Evolutionary conservation across 768 basidiomycete genomes (phyloP).

Genomic region (Mycena amicta): DNA sequence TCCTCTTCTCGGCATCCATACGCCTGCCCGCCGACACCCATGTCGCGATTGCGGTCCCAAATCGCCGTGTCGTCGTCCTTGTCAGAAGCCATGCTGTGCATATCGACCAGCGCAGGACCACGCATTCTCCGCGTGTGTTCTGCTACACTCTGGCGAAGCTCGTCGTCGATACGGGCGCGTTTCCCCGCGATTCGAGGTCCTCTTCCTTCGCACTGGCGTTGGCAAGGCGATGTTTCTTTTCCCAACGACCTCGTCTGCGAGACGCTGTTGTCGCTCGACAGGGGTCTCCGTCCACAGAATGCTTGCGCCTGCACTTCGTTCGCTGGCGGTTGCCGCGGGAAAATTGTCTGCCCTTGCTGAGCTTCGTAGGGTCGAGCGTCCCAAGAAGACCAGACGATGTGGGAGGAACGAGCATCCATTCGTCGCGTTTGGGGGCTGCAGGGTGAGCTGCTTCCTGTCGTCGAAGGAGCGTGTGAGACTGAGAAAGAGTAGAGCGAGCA

Average conservation of each 20-base stretch:
- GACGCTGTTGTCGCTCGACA: conserved; percentile 83
- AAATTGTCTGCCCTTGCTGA: conserved; percentile 74
- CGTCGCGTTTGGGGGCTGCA: conserved; percentile 80
- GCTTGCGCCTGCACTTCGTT: conserved; percentile 43
- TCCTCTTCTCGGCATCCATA: conserved; percentile 86
- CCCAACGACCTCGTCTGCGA: conserved; percentile 90
- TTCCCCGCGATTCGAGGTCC: conserved; percentile 47
- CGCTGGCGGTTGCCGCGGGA: conserved; percentile 51
- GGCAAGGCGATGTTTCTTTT: conserved; percentile 75
- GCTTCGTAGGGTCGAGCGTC: conserved; percentile 83
- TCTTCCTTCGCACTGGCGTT: conserved; percentile 50
- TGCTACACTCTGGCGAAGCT: conserved; percentile 71
- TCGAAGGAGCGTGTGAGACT: background rate
- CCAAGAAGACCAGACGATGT: conserved; percentile 78
- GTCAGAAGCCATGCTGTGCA: conserved; percentile 46
- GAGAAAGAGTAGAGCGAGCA: background rate
- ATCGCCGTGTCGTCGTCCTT: conserved; percentile 63
- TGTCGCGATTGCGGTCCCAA: conserved; percentile 93
- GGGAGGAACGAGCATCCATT: conserved; percentile 98
- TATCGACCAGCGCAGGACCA: conserved; percentile 57
- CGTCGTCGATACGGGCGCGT: conserved; percentile 65
- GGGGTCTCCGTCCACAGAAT: conserved; percentile 98
- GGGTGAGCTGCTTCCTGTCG: conserved; percentile 73
- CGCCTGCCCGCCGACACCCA: conserved; percentile 84
- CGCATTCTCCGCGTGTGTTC: conserved; percentile 70